A percentile compares a stretch with the other conserved stretches of the same genome.
Evolutionary conservation across 306 rosid genomes (phyloP).

Genomic region (Pueraria montana): DNA sequence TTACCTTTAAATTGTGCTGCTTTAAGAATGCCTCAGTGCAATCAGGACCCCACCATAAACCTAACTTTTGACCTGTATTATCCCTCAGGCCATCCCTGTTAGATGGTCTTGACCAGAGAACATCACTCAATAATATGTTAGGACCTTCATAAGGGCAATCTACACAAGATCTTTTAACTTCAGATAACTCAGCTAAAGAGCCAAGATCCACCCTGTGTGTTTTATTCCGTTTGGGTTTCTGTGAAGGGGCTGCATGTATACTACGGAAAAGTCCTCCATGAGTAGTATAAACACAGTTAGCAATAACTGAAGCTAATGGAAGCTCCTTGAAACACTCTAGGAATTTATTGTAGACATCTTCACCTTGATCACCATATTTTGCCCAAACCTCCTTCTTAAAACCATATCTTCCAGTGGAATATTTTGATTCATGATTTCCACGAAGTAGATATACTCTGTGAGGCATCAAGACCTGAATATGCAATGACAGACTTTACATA

Average conservation of each 20-base stretch:
- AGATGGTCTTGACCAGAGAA: constrained; percentile 91
- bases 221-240: constrained; percentile 65
- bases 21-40: constrained; percentile 82
- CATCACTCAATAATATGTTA: constrained; percentile 72
- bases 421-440: constrained; percentile 85
- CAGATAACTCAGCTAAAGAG: constrained; percentile 75
- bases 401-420: constrained; percentile 73
- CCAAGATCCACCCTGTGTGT: constrained; percentile 72
- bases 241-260: constrained; percentile 48
- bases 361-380: constrained; percentile 80
- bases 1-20: constrained; percentile 82
- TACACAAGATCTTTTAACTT: constrained; percentile 63
- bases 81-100: constrained; percentile 73
- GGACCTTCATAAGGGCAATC: constrained; percentile 79
- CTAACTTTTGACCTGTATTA: constrained; percentile 66
- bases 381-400: constrained; percentile 78
- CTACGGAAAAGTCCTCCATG: constrained; percentile 96
- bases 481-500: constrained; percentile 36
- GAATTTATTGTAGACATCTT: constrained; percentile 73
- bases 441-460: constrained; percentile 86
- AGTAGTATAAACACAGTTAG: constrained; percentile 77
- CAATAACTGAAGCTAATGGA: constrained; percentile 86
- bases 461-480: constrained; percentile 86
- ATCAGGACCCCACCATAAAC: constrained; percentile 95
- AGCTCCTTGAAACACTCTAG: constrained; percentile 86